phyloP scores from a whole-genome alignment of 1,139 yeast genomes.

The Nakaseomyces sp. region DNA sequence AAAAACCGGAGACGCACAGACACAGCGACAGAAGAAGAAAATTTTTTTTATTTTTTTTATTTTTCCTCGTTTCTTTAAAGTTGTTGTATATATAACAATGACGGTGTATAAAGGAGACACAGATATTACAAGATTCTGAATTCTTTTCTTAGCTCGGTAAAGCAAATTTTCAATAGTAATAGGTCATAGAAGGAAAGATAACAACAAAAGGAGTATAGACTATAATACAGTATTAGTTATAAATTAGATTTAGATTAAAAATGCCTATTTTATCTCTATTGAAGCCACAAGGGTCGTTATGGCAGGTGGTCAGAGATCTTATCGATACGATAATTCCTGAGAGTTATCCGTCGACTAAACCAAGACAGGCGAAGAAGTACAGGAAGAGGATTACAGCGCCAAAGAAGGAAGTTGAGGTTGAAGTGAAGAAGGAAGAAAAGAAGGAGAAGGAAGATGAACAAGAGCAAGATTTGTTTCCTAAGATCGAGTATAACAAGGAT shows the following conservation, averaged over 20 bases:
- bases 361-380: background rate
- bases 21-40: no score
- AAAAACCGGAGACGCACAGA: no score
- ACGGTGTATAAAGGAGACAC: no score
- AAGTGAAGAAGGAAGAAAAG: background rate
- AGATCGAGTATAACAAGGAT: background rate
- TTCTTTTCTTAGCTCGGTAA: no score
- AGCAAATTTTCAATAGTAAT: no score
- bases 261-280: background rate
- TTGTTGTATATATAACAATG: no score
- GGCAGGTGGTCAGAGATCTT: background rate
- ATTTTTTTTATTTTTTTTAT: no score
- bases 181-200: no score
- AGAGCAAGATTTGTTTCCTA: background rate
- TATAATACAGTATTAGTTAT: no score
- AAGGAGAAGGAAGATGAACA: background rate
- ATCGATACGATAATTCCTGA: slow-evolving; percentile 1
- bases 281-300: background rate
- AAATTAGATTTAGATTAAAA: background rate
- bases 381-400: background rate
- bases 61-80: no score
- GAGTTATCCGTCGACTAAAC: background rate
- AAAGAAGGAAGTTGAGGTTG: background rate
- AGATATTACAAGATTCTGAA: no score
- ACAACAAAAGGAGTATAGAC: no score